These are phyloP conservation scores for Citrullus mucosospermus DNA, from an alignment of 306 rosid genomes.

Conservation along the genomic window DNA sequence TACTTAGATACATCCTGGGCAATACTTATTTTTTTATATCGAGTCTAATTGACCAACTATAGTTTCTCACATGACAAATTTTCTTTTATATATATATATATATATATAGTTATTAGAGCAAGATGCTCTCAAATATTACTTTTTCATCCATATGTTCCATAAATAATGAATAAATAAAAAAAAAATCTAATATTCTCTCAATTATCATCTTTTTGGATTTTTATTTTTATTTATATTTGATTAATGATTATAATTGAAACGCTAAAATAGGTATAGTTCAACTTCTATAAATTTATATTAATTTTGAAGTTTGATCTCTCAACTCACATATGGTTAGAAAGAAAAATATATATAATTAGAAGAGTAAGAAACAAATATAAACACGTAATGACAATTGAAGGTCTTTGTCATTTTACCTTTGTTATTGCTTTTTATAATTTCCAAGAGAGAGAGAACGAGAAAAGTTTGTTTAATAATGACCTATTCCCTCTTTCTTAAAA, in stretches of 20 bases:
- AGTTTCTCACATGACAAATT: no score
- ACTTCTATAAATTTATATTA: no score
- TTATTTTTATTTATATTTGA: background rate
- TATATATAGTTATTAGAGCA: no score
- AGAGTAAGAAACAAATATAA: slow-evolving; percentile 3
- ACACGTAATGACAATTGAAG: background rate
- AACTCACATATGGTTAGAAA: no score
- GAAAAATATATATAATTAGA: no score
- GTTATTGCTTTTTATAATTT: background rate
- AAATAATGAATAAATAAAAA: background rate
- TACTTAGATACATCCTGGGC: no score
- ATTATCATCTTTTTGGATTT: background rate
- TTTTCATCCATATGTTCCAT: background rate
- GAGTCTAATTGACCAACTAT: no score
- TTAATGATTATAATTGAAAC: background rate
- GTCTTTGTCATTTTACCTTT: background rate
- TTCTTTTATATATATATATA: no score
- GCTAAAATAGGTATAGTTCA: no score
- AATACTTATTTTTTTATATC: no score
- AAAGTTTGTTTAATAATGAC: background rate
- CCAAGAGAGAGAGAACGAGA: background rate
- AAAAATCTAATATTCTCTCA: background rate
- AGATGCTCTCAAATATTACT: no score
- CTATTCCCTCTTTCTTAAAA: background rate
- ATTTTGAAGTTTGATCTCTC: no score